Evolutionary conservation across 2,329 filamentous ascomycete genomes (phyloP), one percentile per base, ranked within the genome.

Genomic region (Exophiala bonariae): DNA sequence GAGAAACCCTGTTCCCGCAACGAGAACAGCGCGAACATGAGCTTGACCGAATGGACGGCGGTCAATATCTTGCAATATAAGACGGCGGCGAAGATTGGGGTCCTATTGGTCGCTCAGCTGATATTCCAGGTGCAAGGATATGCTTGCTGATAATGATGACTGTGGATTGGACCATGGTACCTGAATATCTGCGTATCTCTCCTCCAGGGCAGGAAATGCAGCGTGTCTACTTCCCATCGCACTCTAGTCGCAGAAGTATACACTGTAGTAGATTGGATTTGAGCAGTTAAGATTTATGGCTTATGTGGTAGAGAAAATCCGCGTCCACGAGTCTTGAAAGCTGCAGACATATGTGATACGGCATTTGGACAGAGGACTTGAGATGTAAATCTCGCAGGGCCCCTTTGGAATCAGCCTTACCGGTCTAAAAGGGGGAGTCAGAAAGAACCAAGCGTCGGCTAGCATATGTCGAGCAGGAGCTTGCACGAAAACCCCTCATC

Each of bases 1-100:
- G 69, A 93, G 92, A 80, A 93, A 93, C 58, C 88, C 88, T 50
- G 92, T 85, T 59, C 88, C 88, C 19, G 87, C 87, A 16, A 92
- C 87, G 9, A 87, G 70, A 41, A 87, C 79, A 46, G 87, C 85
- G 35, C 87, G 80, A 48, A 91, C 80, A 62, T 93, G 88, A 64
- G 89, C 88, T 86, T 86, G 91, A 33, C 47, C 43, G 23, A 50
- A 41, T 13, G 47, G 43, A 8, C 13, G 13, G 7, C 19, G 22
- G 18, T 35, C 14, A 9, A 49, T 44, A 28, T 44, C 41, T 22
- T 35, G 41, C 28, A 49, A 31, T 5, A 44, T 44, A 7, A 40
- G 19, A 11, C 40, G 47, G n/a, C 47, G 41, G 10, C 41, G 41
- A 36, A 44, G 35, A 20, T 35, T 41, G 10, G 47, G 47, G 36